Base-by-base conservation (phyloP, 2,329 filamentous ascomycete species). In the Colletotrichum orchidophilum region DNA sequence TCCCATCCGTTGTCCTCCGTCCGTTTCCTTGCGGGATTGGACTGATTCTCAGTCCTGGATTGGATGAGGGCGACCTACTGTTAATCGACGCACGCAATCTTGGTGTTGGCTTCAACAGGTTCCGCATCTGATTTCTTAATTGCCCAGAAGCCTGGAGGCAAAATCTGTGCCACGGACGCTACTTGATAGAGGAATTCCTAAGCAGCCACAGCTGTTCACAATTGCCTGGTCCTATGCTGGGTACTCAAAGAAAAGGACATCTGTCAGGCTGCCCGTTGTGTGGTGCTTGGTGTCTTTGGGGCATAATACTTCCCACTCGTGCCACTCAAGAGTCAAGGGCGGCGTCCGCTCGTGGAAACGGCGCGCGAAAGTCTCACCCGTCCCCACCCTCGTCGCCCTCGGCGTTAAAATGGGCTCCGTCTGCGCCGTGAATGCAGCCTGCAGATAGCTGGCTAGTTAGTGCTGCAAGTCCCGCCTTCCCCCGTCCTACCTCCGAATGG, bases 401-500 rank as follows among this genome's bases (percentile, higher is more conserved):
- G 57, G 68, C 63, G 42, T 55, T 21, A 39, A 62, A 52, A 67
- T 70, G 50, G 26, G 39, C 50, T 29, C 63, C 63, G 52, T 26
- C 39, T 15, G 31, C 35, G 50, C 63, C 63, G 63, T 67, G 57
- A 18, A 39, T 55, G 52, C 57, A 61, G 57, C 33, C 35, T 63
- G 66, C 59, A 58, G 52, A 54, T 42, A 55, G 59, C 64, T 71
- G 53, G 58, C 12, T 61, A 35, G 33, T 46, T 18, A 49, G 54
- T 42, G 50, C 31, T 63, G 58, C 15, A 39, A 63, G 27, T 29
- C 33, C 64, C 52, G 52, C 68, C 31, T 27, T 63, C 57, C 64
- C 65, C 53, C 64, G 64, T 68, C 31, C 46, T 68, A 68, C 64
- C 64, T 63, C 58, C 64, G 64, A 69, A 59, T 54, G 69, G 64